A percentile compares a stretch with the other conserved stretches of the same genome.
These are phyloP conservation scores for Gliomastix tumulicola DNA, from an alignment of 2,329 filamentous ascomycete genomes.

Conservation along the genomic window DNA sequence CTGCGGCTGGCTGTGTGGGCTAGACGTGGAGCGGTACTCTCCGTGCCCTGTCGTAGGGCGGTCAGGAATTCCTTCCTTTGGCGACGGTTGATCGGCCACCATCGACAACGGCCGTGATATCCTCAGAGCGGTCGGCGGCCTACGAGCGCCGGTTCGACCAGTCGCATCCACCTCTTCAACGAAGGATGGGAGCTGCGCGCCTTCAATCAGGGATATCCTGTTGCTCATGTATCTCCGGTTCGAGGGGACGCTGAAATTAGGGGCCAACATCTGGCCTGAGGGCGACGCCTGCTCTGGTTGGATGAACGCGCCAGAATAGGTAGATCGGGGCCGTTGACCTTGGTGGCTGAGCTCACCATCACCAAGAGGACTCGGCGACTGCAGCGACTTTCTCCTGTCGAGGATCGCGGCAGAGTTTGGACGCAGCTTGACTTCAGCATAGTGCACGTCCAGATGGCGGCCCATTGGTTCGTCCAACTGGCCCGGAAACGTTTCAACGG, in stretches of 20 bases:
- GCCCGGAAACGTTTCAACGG: conserved; percentile 38
- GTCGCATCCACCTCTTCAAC: too few species aligned
- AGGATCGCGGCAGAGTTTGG: conserved; percentile 45
- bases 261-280: conserved; percentile 20
- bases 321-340: neutral
- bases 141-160: too few species aligned
- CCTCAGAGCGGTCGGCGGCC: conserved; percentile 37
- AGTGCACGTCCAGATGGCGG: conserved; percentile 11
- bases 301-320: too few species aligned
- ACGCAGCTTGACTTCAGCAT: conserved; percentile 31
- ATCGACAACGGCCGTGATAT: conserved; percentile 46
- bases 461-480: conserved; percentile 10
- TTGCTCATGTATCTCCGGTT: conserved; percentile 37
- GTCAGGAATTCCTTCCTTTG: conserved; percentile 17
- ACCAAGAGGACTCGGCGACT: conserved; percentile 33
- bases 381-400: conserved; percentile 45
- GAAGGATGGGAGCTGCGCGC: too few species aligned
- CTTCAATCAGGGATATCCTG: too few species aligned
- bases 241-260: conserved; percentile 47
- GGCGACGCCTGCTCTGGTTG: too few species aligned
- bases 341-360: conserved; percentile 16
- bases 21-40: too few species aligned
- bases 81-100: conserved; percentile 46
- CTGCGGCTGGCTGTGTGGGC: too few species aligned
- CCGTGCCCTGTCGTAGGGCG: conserved; percentile 18